Percentiles rank a stretch among this genome's conserved stretches.
These are phyloP conservation scores for Leptographium galeiforme DNA, from an alignment of 2,329 filamentous ascomycete genomes.

Conservation along the genomic window DNA sequence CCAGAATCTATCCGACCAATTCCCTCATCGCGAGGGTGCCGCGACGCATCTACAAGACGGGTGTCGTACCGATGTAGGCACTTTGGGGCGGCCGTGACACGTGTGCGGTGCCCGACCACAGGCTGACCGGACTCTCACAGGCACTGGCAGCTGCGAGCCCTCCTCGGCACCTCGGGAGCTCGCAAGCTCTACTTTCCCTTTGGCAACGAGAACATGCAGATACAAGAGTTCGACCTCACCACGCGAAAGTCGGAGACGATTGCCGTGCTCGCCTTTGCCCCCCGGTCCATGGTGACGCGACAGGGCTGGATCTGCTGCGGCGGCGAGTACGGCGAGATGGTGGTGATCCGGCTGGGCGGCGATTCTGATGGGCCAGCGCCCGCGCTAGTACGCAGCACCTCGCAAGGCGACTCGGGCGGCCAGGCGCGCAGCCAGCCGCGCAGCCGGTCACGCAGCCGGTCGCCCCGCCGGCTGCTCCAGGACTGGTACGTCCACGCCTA, in stretches of 20 bases:
- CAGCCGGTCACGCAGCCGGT: neutral
- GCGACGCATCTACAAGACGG: conserved; percentile 54
- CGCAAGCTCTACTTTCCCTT: conserved; percentile 77
- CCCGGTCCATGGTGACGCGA: conserved; percentile 77
- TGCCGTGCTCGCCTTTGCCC: conserved; percentile 55
- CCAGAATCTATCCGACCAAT: conserved; percentile 53
- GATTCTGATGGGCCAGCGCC: conserved; percentile 30
- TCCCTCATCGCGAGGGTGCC: conserved; percentile 45
- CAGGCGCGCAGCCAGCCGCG: neutral
- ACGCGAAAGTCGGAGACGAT: conserved; percentile 61
- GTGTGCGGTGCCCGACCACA: neutral
- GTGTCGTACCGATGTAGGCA: conserved; percentile 50
- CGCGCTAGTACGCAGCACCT: conserved; percentile 12
- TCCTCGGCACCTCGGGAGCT: conserved; percentile 68
- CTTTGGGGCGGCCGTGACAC: neutral
- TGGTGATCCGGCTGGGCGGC: conserved; percentile 68
- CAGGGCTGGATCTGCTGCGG: conserved; percentile 85
- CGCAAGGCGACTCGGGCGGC: neutral
- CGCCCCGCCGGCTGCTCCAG: too few species aligned
- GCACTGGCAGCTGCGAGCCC: conserved; percentile 80
- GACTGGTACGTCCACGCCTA: too few species aligned
- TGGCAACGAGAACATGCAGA: conserved; percentile 48
- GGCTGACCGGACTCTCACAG: conserved; percentile 36
- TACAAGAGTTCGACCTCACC: conserved; percentile 56
- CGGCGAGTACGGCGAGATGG: conserved; percentile 77